phyloP scores from a whole-genome alignment of 1,284 basidiomycete genomes.

The Sanghuangporus sanghuang region DNA sequence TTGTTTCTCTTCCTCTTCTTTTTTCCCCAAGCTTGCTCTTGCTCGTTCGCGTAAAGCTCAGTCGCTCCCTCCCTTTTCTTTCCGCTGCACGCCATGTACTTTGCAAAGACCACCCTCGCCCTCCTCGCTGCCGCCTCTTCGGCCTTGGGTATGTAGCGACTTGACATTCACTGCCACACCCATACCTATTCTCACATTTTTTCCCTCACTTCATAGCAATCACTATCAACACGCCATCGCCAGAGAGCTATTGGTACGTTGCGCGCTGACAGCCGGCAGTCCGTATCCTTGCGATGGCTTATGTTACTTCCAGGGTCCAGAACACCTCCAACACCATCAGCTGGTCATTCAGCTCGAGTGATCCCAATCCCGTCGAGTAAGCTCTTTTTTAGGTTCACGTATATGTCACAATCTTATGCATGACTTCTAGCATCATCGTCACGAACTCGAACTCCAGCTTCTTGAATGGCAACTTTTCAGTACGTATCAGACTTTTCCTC shows the following conservation, averaged over 20 bases:
- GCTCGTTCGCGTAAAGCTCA: not conserved
- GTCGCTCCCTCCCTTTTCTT: not conserved
- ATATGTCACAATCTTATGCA: not conserved
- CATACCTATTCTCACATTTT: not conserved
- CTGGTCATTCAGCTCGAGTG: constrained; percentile 30
- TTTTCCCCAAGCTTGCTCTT: not conserved
- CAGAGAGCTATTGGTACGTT: constrained; percentile 31
- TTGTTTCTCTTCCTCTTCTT: constrained; percentile 4
- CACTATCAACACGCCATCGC: constrained; percentile 29
- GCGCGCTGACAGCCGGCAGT: not conserved
- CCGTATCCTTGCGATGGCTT: not conserved
- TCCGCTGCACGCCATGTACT: constrained; percentile 5
- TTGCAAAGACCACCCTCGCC: constrained; percentile 24
- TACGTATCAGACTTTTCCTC: constrained; percentile 8
- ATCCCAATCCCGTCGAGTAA: constrained; percentile 30
- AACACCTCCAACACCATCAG: constrained; percentile 32
- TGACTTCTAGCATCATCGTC: constrained; percentile 25
- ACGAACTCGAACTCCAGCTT: constrained; percentile 30
- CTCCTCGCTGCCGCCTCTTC: constrained; percentile 27
- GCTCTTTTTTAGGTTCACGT: not conserved
- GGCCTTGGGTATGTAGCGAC: constrained; percentile 26
- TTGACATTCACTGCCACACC: not conserved
- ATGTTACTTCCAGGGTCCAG: constrained; percentile 29
- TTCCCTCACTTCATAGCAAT: constrained; percentile 24
- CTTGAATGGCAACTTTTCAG: constrained; percentile 33